phyloP scores from a whole-genome alignment of 1,139 yeast species.

The Magnusiomyces magnusii region DNA sequence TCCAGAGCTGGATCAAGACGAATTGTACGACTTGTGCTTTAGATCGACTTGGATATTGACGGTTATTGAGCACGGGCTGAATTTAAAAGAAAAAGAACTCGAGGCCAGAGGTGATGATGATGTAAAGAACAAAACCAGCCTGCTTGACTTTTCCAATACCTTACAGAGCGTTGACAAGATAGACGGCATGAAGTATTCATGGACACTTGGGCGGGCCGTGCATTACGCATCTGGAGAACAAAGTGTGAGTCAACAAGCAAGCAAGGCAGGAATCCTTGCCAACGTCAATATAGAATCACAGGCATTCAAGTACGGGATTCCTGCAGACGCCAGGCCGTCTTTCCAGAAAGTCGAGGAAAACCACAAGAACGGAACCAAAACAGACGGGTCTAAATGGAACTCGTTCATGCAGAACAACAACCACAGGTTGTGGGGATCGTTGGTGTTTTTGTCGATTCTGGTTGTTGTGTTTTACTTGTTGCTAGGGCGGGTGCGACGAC shows the following conservation, averaged over 20 bases:
- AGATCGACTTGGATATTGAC: slow-evolving; percentile 66
- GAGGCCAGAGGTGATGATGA: slow-evolving; percentile 23
- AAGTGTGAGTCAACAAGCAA: slow-evolving; percentile 10
- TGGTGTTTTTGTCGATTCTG: slow-evolving; percentile 41
- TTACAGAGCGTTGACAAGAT: slow-evolving; percentile 56
- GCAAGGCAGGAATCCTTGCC: not conserved
- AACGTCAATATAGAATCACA: slow-evolving; percentile 1
- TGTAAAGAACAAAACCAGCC: slow-evolving; percentile 9
- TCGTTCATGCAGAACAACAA: slow-evolving; percentile 35
- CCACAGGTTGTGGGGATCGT: slow-evolving; percentile 50
- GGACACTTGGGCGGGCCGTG: slow-evolving; percentile 80
- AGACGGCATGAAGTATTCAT: slow-evolving; percentile 60
- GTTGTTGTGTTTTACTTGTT: slow-evolving; percentile 42
- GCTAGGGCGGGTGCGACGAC: slow-evolving; percentile 39
- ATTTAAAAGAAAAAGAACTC: slow-evolving; percentile 46
- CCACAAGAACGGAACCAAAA: slow-evolving; percentile 19
- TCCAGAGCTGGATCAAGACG: slow-evolving; percentile 35
- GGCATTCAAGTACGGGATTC: not conserved
- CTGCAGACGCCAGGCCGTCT: not conserved
- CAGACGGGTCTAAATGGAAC: no score
- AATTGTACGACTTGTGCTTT: slow-evolving; percentile 50
- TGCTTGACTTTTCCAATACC: slow-evolving; percentile 35
- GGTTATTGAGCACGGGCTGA: slow-evolving; percentile 64
- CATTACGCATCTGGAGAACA: slow-evolving; percentile 47
- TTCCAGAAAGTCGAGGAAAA: not conserved